These are phyloP conservation scores for Thielaviopsis musarum DNA, from an alignment of 2,329 filamentous ascomycete species.

Conservation along the genomic window DNA sequence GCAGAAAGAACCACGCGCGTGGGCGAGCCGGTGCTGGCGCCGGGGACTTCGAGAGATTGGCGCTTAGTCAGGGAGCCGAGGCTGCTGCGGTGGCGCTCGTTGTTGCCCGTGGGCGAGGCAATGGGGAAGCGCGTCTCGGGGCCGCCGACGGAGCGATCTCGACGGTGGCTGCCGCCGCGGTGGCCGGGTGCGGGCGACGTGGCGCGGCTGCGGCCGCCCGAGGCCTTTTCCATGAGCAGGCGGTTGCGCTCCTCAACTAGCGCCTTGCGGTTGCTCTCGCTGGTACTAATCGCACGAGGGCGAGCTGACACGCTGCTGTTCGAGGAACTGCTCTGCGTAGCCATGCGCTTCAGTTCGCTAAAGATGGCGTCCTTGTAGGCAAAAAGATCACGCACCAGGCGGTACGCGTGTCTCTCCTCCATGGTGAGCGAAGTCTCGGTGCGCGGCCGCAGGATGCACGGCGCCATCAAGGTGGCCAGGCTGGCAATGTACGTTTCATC, in stretches of 20 bases:
- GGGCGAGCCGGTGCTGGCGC: conserved; percentile 21
- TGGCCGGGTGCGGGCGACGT: conserved; percentile 53
- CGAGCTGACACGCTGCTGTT: conserved; percentile 34
- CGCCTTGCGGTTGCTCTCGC: conserved; percentile 86
- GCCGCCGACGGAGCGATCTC: conserved; percentile 61
- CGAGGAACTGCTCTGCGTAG: conserved; percentile 48
- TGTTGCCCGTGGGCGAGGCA: conserved; percentile 42
- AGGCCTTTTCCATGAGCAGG: conserved; percentile 54
- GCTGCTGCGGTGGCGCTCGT: conserved; percentile 33
- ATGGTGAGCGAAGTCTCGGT: conserved; percentile 80
- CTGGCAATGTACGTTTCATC: conserved; percentile 69
- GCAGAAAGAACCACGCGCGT: not conserved
- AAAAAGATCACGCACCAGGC: conserved; percentile 81
- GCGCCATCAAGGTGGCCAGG: conserved; percentile 59
- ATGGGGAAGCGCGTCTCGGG: conserved; percentile 75
- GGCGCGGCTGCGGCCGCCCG: conserved; percentile 50
- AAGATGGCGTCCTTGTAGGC: conserved; percentile 92
- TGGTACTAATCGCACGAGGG: conserved; percentile 77
- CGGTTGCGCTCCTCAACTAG: conserved; percentile 88
- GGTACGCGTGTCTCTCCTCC: conserved; percentile 86
- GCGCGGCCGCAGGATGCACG: conserved; percentile 76
- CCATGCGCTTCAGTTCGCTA: conserved; percentile 84
- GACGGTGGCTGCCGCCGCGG: conserved; percentile 40
- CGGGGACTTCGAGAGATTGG: conserved; percentile 68
- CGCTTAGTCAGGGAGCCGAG: conserved; percentile 39